These are phyloP conservation scores for Amanita inopinata DNA, from an alignment of 768 basidiomycete genomes.

Conservation along the genomic window DNA sequence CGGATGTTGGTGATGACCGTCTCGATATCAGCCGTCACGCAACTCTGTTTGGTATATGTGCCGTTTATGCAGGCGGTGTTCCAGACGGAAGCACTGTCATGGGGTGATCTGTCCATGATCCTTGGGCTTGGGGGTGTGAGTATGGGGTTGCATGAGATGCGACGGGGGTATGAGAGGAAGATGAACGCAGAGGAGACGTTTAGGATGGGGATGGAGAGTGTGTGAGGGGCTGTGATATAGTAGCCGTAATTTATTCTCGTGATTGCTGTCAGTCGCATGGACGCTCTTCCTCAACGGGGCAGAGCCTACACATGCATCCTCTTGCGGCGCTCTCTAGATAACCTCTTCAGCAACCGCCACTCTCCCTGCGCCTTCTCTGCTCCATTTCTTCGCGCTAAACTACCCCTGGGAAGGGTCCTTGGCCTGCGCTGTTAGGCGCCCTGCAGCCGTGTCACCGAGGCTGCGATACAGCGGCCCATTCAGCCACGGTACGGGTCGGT, in stretches of 20 bases:
- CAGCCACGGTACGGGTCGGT: too few species aligned
- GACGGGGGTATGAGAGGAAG: constrained; percentile 66
- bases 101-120: constrained; percentile 61
- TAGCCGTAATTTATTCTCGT: neutral
- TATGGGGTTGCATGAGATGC: constrained; percentile 63
- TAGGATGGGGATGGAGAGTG: constrained; percentile 4
- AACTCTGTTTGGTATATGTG: constrained; percentile 82
- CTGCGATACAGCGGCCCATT: too few species aligned
- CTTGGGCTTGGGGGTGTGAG: constrained; percentile 58
- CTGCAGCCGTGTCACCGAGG: too few species aligned
- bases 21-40: constrained; percentile 73
- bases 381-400: too few species aligned
- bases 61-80: constrained; percentile 87
- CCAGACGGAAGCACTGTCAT: constrained; percentile 77
- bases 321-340: too few species aligned
- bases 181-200: neutral
- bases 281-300: neutral
- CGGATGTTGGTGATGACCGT: constrained; percentile 86
- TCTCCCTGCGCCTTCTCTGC: too few species aligned
- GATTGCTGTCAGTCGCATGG: neutral
- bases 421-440: too few species aligned
- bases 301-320: too few species aligned
- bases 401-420: too few species aligned
- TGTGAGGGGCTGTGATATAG: constrained; percentile 3
- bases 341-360: too few species aligned